Evolutionary conservation across 495 filamentous ascomycete species (phyloP).

Genomic region (Pseudomonodictys pantanalensis): DNA sequence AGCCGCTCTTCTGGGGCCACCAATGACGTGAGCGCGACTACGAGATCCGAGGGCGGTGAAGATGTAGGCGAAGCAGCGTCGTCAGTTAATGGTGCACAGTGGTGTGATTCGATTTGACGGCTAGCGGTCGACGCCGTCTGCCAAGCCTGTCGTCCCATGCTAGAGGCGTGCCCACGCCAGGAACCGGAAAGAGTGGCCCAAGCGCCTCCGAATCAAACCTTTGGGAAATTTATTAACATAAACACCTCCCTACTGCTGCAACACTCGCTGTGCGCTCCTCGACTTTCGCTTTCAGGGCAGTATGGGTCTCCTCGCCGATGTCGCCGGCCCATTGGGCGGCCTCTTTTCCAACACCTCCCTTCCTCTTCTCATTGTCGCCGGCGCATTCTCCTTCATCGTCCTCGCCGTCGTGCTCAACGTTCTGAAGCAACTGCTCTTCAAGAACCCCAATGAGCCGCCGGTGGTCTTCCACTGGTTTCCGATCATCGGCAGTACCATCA

Average conservation of each 20-base stretch:
- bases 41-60: neutral
- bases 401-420: constrained; percentile 38
- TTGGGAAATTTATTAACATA: neutral
- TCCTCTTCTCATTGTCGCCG: constrained; percentile 18
- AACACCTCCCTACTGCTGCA: neutral
- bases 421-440: constrained; percentile 42
- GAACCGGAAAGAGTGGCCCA: neutral
- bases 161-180: too few species aligned
- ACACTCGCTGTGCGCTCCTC: constrained; percentile 1
- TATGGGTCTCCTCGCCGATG: constrained; percentile 28
- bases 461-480: constrained; percentile 66
- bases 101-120: too few species aligned
- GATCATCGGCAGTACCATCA: constrained; percentile 60
- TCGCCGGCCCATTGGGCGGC: constrained; percentile 30
- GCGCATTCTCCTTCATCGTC: constrained; percentile 30
- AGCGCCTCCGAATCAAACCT: neutral
- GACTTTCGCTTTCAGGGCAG: neutral
- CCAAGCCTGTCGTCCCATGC: too few species aligned
- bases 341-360: constrained; percentile 13
- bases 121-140: too few species aligned
- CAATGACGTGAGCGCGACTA: neutral
- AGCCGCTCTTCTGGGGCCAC: neutral
- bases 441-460: constrained; percentile 54
- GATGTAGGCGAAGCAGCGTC: neutral
- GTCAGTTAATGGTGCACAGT: constrained; percentile 7